Evolutionary conservation across 257 asterid genomes (phyloP), one percentile per base, ranked within the genome.

Genomic region (Penstemon barbatus): DNA sequence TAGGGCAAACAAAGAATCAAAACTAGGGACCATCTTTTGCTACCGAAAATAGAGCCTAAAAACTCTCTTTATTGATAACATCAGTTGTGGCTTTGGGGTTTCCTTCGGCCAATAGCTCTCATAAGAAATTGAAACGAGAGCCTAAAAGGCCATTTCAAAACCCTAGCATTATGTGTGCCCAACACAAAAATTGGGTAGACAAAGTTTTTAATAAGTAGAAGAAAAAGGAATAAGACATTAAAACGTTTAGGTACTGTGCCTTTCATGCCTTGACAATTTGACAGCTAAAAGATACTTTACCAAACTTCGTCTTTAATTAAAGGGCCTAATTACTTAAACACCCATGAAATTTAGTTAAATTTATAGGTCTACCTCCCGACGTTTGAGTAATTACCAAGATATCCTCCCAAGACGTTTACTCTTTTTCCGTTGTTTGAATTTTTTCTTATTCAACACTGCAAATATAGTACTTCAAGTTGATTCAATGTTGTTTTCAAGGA

Each of bases 1-100:
- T 13, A 72, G 62, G 65, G 69, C 3, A 54, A 58, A 48, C 12
- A 51, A 66, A 52, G 61, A 49, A 75, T 55, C 37, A 57, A 65
- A 40, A 54, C 40, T 56, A n/a, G 72, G 84, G 80, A 68, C 86
- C 84, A 78, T 78, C 37, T 44, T 59, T 41, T 25, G 45, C 36
- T 72, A 58, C 82, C 65, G 2, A 62, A 75, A 74, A 73, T 78
- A 74, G 78, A 15, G 69, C 57, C 50, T 44, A 69, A 65, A 61
- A 50, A 53, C 71, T 36, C 48, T 37, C 78, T 77, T 82, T 71
- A 79, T 74, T 45, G 67, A 44, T 51, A 51, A 43, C 71, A 44
- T 61, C 64, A 57, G 36, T 13, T 39, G 18, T 38, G 68, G 74
- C 25, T 73, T 63, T 6, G 45, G 38, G 41, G 39, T 65, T 18